A percentile compares a stretch with the other conserved stretches of the same genome.
Evolutionary conservation across 192 early-diverging fungal species (phyloP).

Genomic region (Phlyctochytrium arcticum): DNA sequence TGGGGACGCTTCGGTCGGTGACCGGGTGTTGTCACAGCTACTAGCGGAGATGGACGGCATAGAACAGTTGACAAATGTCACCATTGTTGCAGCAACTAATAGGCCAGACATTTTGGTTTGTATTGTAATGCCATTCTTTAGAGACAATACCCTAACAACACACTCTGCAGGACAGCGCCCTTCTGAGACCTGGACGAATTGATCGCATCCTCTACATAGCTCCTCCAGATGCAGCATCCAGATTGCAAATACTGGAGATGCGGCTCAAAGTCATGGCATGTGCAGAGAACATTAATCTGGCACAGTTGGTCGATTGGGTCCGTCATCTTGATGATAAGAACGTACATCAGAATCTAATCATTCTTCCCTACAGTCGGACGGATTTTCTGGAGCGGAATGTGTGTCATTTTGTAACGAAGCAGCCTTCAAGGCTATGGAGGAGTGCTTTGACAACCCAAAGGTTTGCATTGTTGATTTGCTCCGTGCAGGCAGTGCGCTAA

Average conservation of each 20-base stretch:
- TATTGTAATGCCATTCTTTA: background rate
- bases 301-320: constrained; percentile 59
- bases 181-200: constrained; percentile 91
- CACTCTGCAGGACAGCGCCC: constrained; percentile 66
- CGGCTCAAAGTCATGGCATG: constrained; percentile 70
- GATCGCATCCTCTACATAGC: constrained; percentile 92
- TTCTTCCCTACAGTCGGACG: constrained; percentile 56
- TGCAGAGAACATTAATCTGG: constrained; percentile 63
- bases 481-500: background rate
- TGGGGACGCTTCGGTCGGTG: constrained; percentile 73
- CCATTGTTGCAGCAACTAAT: constrained; percentile 96
- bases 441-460: constrained; percentile 43
- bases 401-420: constrained; percentile 93
- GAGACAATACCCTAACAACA: background rate
- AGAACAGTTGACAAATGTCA: constrained; percentile 92
- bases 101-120: constrained; percentile 89
- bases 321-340: background rate
- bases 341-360: background rate
- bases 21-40: constrained; percentile 92
- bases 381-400: constrained; percentile 93
- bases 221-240: constrained; percentile 74
- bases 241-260: constrained; percentile 77
- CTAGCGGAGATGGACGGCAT: constrained; percentile 95
- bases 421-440: constrained; percentile 87
- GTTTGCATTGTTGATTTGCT: constrained; percentile 3